These are phyloP conservation scores for Helianthus annuus DNA, from an alignment of 129 eudicot genomes.

Conservation along the genomic window HanXRQr2.0-SUNRISE NC_035439.2:148227993-148228492, in stretches of 20 bases:
- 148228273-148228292: too few relatives aligned
- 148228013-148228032: constrained; percentile 18
- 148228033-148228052: constrained; percentile 26
- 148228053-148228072: constrained; percentile 20
- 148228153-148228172: background rate
- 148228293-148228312: too few relatives aligned
- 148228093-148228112: background rate
- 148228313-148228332: too few relatives aligned
- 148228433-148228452: background rate
- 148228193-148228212: background rate
- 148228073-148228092: background rate
- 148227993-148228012: constrained; percentile 5
- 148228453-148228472: background rate
- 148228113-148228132: background rate
- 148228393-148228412: background rate
- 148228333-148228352: background rate
- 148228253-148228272: too few relatives aligned
- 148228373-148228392: too few relatives aligned
- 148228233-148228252: too few relatives aligned
- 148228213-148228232: background rate
- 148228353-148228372: background rate
- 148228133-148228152: background rate
- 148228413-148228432: background rate
- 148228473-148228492: background rate
- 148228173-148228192: background rate